Percentiles rank a stretch among this genome's conserved stretches.
phyloP scores from a whole-genome alignment of 441 rosid genomes.

The Euphorbia celastroides region DNA sequence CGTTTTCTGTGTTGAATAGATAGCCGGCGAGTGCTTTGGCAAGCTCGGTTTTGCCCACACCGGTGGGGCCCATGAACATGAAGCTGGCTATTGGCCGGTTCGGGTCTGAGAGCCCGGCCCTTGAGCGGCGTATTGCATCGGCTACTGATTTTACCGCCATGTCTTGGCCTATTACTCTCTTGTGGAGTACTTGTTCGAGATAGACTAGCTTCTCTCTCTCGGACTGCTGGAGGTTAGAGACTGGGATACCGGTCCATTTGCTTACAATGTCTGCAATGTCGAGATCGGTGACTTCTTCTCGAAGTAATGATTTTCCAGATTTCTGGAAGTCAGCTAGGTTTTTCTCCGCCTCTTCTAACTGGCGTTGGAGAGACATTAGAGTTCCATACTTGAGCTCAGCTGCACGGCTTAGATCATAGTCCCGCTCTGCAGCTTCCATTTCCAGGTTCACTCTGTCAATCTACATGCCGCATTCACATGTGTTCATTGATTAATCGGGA shows the following conservation, averaged over 20 bases:
- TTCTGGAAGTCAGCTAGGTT: slow-evolving; percentile 59
- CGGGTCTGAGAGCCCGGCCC: slow-evolving; percentile 79
- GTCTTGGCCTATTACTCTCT: slow-evolving; percentile 83
- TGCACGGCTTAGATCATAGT: slow-evolving; percentile 71
- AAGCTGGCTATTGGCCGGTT: slow-evolving; percentile 72
- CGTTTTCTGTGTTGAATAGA: slow-evolving; percentile 66
- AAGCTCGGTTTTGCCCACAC: slow-evolving; percentile 84
- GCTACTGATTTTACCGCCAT: slow-evolving; percentile 75
- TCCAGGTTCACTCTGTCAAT: slow-evolving; percentile 82
- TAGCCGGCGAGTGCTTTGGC: slow-evolving; percentile 65
- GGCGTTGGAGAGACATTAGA: slow-evolving; percentile 71
- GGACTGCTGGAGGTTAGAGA: slow-evolving; percentile 73
- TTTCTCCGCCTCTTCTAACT: slow-evolving; percentile 71
- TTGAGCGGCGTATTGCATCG: slow-evolving; percentile 74
- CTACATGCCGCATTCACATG: slow-evolving; percentile 26
- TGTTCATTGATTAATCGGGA: slow-evolving; percentile 8
- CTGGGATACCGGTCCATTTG: slow-evolving; percentile 77
- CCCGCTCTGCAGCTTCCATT: slow-evolving; percentile 91
- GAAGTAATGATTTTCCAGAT: slow-evolving; percentile 67
- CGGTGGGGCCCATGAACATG: slow-evolving; percentile 96
- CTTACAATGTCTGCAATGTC: slow-evolving; percentile 76
- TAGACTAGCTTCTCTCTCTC: slow-evolving; percentile 59
- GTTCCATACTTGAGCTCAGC: slow-evolving; percentile 91
- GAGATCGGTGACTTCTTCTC: slow-evolving; percentile 78
- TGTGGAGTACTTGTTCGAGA: slow-evolving; percentile 76